phyloP scores from a whole-genome alignment of 1,139 yeast species.

The Diutina pseudorugosa region DNA sequence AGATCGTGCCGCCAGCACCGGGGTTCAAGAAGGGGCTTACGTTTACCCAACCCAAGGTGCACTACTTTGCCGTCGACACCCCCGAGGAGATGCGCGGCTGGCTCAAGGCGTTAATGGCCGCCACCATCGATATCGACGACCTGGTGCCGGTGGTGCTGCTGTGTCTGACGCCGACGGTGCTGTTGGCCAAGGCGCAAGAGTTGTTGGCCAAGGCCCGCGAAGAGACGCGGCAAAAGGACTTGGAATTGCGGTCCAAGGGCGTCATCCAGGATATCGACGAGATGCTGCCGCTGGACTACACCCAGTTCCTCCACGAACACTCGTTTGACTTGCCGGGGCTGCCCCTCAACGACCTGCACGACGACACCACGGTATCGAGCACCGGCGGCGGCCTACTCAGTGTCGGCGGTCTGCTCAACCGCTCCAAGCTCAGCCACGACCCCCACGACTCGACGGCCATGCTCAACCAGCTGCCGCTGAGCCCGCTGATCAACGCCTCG shows the following conservation, averaged over 20 bases:
- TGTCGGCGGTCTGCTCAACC: neutral
- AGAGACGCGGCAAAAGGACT: constrained; percentile 53
- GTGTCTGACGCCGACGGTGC: constrained; percentile 88
- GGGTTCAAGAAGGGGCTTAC: constrained; percentile 92
- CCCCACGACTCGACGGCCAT: neutral
- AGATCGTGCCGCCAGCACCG: constrained; percentile 93
- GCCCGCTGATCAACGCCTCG: constrained; percentile 1
- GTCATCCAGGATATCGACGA: neutral
- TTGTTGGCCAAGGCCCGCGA: constrained; percentile 72
- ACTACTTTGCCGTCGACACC: constrained; percentile 89
- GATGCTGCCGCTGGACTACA: neutral
- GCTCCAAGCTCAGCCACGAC: neutral
- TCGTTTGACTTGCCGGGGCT: constrained; percentile 1
- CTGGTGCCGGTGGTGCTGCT: constrained; percentile 89
- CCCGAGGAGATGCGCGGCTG: constrained; percentile 87
- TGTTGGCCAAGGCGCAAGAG: constrained; percentile 78
- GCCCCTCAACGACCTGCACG: constrained; percentile 1
- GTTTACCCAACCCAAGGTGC: constrained; percentile 92
- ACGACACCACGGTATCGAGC: neutral
- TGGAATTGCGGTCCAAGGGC: constrained; percentile 19
- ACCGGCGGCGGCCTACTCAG: neutral
- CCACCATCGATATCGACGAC: constrained; percentile 93
- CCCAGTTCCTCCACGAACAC: constrained; percentile 2
- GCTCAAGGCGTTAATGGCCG: constrained; percentile 92
- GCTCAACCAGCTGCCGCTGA: neutral